Base-by-base conservation (phyloP, 2,329 filamentous ascomycete species). In the Trichoderma pleuroti region DNA sequence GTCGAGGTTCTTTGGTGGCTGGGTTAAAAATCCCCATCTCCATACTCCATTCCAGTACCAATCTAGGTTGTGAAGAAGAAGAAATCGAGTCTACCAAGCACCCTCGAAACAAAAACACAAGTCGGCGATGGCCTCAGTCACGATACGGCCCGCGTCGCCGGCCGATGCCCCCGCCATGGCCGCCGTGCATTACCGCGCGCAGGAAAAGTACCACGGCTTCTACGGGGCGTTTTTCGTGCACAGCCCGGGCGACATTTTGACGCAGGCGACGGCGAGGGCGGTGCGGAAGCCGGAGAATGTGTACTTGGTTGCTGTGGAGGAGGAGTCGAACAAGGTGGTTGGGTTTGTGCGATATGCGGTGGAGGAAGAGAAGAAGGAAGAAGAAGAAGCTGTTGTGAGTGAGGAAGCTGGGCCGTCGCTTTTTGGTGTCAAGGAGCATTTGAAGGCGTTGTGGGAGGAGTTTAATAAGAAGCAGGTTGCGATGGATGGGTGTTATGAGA, bases 391-490 rank as follows among this genome's bases (percentile, higher is more conserved):
- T 32, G 21, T 26, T 39, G 49, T 7, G 61, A 34, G 70, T 32
- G 34, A 39, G n/a, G 49, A 64, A 8, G 62, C 57, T 21, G 56
- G n/a, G 16, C 66, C 72, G 21, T 72, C 73, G 24, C 64, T 73
- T 1, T 73, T 72, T 60, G 70, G 64, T 14, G 56, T 57, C 7
- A 75, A 75, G 57, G 62, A 71, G 26, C 72, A 72, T 21, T 36
- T 75, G 66, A 72, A 75, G 70, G 69, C 42, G n/a, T 54, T 77
- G 52, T 76, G 76, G 74, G 70, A 72, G 54, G 70, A 67, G 70
- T 75, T 76, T 66, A 69, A 64, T 32, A 69, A 68, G 42, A 61
- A 59, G 36, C 68, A 72, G 63, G 68, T 66, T 3, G 68, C 72
- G 60, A 77, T 74, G 73, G 76, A 77, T 46, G 52, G 28, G 14